Evolutionary conservation across 495 filamentous ascomycete species (phyloP), one percentile per base, ranked within the genome.

Genomic region (Aspergillus biplanus): DNA sequence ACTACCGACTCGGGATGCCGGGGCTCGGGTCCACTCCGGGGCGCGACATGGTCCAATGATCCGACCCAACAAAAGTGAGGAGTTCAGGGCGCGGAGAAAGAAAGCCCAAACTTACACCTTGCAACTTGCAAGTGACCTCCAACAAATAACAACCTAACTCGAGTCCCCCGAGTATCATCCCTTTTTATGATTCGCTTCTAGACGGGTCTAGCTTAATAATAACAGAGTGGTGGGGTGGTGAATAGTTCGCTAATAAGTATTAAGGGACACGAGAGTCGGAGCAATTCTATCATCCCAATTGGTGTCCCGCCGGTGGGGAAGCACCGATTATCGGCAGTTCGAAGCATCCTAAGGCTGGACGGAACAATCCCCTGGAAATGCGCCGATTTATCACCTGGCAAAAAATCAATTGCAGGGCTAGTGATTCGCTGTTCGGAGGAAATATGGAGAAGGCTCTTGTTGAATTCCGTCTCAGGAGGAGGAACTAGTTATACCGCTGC

Each of bases 1-100:
- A 56, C 42, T 63, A 63, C 65, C 57, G 65, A 63, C 32, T 63
- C 65, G 65, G 65, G 65, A 67, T 64, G 50, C 65, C 65, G 65
- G 21, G 39, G 48, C 54, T 53, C 61, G 54, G 61, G 47, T 47
- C 39, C 33, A 46, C 32, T 31, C 18, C 46, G 46, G 31, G 32
- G 27, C 15, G 9, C 39, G 11, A 12, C n/a, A 27, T 27, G 21
- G 21, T 44, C 8, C 4, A 11, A 12, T 50, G 8, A 9, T 18
- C 12, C 21, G 47, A 50, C 47, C n/a, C 21, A 31, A 50, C n/a
- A 21, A 50, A 50, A 50, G 21, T 27, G 21, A 27, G 21, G 21
- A 27, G 21, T 27, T 27, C 21, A 2, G 21, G 21, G 21, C 21
- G 21, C 21, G 21, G 21, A 27, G 21, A 27, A 27, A 1, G 21